Evolutionary conservation across 2,329 filamentous ascomycete genomes (phyloP).

Genomic region (Sporothrix brasiliensis): DNA sequence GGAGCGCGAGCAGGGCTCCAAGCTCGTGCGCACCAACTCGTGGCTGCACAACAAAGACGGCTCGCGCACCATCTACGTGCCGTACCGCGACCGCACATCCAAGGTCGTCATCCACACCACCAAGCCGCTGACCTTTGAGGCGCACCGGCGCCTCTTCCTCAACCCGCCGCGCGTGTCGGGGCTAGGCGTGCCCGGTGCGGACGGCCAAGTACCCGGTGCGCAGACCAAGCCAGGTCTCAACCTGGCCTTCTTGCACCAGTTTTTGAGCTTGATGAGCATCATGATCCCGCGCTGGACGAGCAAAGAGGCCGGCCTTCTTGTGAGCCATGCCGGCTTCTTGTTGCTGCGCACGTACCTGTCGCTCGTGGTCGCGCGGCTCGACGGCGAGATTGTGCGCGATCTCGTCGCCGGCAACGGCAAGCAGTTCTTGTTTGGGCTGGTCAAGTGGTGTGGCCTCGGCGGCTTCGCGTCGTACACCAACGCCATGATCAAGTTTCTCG

Average conservation of each 20-base stretch:
- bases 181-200: constrained; percentile 68
- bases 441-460: constrained; percentile 94
- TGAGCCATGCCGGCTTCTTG: constrained; percentile 87
- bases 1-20: constrained; percentile 80
- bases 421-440: constrained; percentile 81
- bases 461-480: constrained; percentile 96
- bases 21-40: constrained; percentile 86
- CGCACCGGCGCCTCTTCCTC: constrained; percentile 87
- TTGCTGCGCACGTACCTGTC: constrained; percentile 93
- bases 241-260: constrained; percentile 94
- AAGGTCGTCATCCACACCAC: constrained; percentile 91
- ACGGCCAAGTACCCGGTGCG: constrained; percentile 77
- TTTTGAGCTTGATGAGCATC: constrained; percentile 92
- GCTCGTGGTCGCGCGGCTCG: constrained; percentile 85
- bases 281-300: constrained; percentile 96
- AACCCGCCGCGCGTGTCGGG: constrained; percentile 85
- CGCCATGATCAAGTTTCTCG: constrained; percentile 97
- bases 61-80: constrained; percentile 90
- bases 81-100: constrained; percentile 82
- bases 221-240: constrained; percentile 95
- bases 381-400: constrained; percentile 95
- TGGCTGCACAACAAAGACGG: constrained; percentile 93
- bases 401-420: constrained; percentile 93
- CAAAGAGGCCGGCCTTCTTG: constrained; percentile 87
- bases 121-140: constrained; percentile 92